Evolutionary conservation across 176 grass and related monocot species (phyloP).

Genomic region (Zoysia pacifica): DNA sequence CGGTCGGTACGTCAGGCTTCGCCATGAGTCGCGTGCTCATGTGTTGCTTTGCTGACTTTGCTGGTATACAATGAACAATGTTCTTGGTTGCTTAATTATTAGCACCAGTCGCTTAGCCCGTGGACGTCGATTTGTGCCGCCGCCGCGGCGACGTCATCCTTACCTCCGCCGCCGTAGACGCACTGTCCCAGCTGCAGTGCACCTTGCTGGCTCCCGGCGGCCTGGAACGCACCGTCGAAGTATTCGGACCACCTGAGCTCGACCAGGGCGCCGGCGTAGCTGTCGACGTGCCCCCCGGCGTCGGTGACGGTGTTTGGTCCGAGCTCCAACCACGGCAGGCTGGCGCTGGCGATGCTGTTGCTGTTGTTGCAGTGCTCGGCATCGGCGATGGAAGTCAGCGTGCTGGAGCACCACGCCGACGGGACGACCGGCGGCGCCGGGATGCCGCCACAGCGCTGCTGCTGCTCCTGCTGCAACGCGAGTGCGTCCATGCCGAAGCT

Average conservation of each 20-base stretch:
- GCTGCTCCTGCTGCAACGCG: neutral
- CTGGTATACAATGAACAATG: neutral
- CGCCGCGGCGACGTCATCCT: conserved; percentile 31
- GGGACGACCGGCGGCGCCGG: neutral
- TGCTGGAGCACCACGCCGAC: conserved; percentile 50
- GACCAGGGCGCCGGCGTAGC: conserved; percentile 44
- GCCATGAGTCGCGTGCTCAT: conserved; percentile 1
- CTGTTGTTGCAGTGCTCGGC: conserved; percentile 14
- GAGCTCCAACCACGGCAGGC: conserved; percentile 48
- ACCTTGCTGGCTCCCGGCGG: conserved; percentile 37
- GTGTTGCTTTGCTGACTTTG: neutral
- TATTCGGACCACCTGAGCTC: conserved; percentile 64
- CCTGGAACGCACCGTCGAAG: conserved; percentile 54
- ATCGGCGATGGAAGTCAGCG: conserved; percentile 33
- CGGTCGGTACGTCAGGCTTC: neutral
- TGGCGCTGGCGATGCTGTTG: neutral
- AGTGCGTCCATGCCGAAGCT: conserved; percentile 36
- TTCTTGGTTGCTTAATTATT: conserved; percentile 1
- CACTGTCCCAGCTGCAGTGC: conserved; percentile 39
- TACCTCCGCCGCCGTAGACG: conserved; percentile 42
- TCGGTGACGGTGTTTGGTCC: conserved; percentile 2
- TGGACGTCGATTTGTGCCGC: conserved; percentile 43
- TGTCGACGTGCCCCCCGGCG: conserved; percentile 27
- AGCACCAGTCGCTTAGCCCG: conserved; percentile 55
- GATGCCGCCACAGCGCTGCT: conserved; percentile 32